Percentiles rank a stretch among this genome's conserved stretches.
phyloP scores from a whole-genome alignment of 257 asterid genomes.

The Cynanchum wilfordii region DNA sequence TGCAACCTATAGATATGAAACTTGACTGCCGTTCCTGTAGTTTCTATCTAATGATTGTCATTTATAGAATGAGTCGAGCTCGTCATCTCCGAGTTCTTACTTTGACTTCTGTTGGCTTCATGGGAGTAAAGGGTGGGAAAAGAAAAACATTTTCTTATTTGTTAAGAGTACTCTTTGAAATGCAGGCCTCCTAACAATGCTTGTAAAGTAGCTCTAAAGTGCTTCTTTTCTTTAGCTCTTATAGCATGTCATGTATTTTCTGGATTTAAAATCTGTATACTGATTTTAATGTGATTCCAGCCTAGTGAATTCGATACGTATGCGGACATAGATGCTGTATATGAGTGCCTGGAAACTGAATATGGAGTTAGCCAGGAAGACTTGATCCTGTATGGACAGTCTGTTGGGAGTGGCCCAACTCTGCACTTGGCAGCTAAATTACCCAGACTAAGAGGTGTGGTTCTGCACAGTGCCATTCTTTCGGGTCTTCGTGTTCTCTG shows the following conservation, averaged over 20 bases:
- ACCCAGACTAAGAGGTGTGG: constrained; percentile 95
- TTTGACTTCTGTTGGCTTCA: background rate
- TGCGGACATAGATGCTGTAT: constrained; percentile 95
- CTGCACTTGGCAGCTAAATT: constrained; percentile 86
- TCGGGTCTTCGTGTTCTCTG: constrained; percentile 99
- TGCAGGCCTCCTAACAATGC: background rate
- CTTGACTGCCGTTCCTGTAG: background rate
- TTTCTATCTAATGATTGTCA: background rate
- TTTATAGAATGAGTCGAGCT: background rate
- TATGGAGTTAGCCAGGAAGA: constrained; percentile 94
- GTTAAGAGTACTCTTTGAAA: background rate
- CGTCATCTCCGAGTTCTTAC: background rate
- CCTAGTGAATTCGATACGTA: constrained; percentile 91
- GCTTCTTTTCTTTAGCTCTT: background rate
- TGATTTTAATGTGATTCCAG: constrained; percentile 36
- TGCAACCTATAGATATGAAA: background rate
- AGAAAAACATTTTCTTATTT: background rate
- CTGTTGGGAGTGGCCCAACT: constrained; percentile 99
- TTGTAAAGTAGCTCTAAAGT: background rate
- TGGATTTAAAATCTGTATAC: background rate
- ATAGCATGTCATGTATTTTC: background rate
- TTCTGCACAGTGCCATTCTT: constrained; percentile 95
- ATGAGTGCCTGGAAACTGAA: constrained; percentile 86
- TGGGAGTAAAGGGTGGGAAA: background rate
- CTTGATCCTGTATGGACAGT: constrained; percentile 85